phyloP scores from a whole-genome alignment of 176 grass and related monocot genomes.

The barley (Hordeum vulgare) region DNA sequence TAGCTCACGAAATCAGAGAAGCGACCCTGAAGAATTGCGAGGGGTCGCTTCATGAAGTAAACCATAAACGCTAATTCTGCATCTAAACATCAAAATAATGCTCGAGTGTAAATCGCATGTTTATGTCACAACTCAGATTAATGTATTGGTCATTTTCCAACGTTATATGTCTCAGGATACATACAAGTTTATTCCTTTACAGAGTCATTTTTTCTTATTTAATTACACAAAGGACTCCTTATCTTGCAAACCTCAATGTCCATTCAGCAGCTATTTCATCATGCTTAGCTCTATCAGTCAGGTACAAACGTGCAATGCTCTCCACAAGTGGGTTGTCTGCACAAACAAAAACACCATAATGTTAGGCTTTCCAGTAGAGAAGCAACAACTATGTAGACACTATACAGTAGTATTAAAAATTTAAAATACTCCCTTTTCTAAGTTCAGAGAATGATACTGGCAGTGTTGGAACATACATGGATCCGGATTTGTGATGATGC shows the following conservation, averaged over 20 bases:
- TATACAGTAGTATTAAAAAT: neutral
- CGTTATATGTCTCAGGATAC: slow-evolving; percentile 16
- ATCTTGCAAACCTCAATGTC: slow-evolving; percentile 86
- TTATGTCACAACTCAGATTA: slow-evolving; percentile 27
- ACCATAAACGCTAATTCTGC: neutral
- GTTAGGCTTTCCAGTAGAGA: neutral
- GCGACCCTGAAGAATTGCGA: neutral
- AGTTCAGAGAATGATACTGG: neutral
- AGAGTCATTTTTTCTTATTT: slow-evolving; percentile 2
- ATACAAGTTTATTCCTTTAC: slow-evolving; percentile 27
- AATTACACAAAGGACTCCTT: slow-evolving; percentile 29
- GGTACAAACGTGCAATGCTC: slow-evolving; percentile 58
- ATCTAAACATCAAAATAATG: slow-evolving; percentile 5
- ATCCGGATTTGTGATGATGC: slow-evolving; percentile 73
- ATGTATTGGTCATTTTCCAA: slow-evolving; percentile 16
- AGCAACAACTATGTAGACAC: neutral
- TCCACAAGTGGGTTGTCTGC: slow-evolving; percentile 50
- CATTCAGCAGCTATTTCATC: slow-evolving; percentile 87
- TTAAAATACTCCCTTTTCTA: neutral
- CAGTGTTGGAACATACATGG: slow-evolving; percentile 53
- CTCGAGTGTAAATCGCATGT: slow-evolving; percentile 2
- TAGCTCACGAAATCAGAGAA: neutral
- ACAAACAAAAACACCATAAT: slow-evolving; percentile 22
- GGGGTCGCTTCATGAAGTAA: neutral
- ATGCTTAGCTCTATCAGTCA: slow-evolving; percentile 64